Evolutionary conservation across 768 basidiomycete species (phyloP).

Genomic region (Mycena capillaripes): DNA sequence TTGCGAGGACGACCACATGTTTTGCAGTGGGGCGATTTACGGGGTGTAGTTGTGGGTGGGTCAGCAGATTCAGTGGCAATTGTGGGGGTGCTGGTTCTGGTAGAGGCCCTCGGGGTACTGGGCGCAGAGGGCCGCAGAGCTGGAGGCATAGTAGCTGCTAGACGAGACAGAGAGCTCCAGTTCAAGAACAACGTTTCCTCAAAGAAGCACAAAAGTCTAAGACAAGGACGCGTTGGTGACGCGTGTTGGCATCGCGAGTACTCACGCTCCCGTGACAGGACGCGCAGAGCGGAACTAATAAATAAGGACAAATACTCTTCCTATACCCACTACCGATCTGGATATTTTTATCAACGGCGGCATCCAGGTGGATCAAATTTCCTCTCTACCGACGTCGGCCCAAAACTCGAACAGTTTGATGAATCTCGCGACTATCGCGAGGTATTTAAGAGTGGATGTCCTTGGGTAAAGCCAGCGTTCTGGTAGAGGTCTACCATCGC

Average conservation of each 20-base stretch:
- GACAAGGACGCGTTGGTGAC: constrained; percentile 17
- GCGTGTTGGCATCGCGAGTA: no score
- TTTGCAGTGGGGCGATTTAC: constrained; percentile 37
- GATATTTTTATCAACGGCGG: no score
- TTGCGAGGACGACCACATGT: constrained; percentile 37
- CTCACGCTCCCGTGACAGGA: no score
- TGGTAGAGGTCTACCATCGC: background rate
- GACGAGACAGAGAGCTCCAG: background rate
- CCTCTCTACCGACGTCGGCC: no score
- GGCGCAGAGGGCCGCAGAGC: constrained; percentile 22
- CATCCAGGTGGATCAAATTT: no score
- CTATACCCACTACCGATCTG: no score
- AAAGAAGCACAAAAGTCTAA: background rate
- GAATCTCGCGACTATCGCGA: no score
- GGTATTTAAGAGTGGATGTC: no score
- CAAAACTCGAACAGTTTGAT: no score
- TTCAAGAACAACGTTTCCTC: background rate
- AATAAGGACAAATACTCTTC: background rate
- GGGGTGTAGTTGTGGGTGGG: constrained; percentile 24
- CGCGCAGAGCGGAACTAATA: no score
- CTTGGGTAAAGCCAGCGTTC: no score
- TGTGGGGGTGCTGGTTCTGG: background rate
- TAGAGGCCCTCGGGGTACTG: constrained; percentile 9
- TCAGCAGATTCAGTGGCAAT: constrained; percentile 1
- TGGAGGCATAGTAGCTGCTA: constrained; percentile 2